Percentiles rank a stretch among this genome's conserved stretches.
These are phyloP conservation scores for Pleurotus eryngii DNA, from an alignment of 768 basidiomycete genomes.

Conservation along the genomic window DNA sequence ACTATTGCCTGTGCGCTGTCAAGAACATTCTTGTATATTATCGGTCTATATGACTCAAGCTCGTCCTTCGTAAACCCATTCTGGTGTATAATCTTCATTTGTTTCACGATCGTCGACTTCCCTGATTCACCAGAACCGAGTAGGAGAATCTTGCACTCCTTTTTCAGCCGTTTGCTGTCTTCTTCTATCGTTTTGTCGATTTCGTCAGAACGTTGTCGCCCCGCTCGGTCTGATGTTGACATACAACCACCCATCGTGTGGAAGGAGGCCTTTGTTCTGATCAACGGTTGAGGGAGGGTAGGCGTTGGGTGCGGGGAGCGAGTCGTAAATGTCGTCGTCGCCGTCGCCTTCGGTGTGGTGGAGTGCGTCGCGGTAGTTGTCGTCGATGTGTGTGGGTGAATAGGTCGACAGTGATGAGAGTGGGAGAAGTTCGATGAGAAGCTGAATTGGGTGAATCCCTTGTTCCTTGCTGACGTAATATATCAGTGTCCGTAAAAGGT, in stretches of 20 bases:
- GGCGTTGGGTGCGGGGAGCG: too few species aligned
- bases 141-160: conserved; percentile 90
- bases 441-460: too few species aligned
- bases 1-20: conserved; percentile 88
- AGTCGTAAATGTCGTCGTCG: too few species aligned
- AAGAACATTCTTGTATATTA: conserved; percentile 83
- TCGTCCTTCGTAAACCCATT: conserved; percentile 82
- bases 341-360: too few species aligned
- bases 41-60: conserved; percentile 69
- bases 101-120: conserved; percentile 95
- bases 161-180: conserved; percentile 75
- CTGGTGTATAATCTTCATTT: conserved; percentile 99
- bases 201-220: conserved; percentile 60
- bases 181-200: conserved; percentile 88
- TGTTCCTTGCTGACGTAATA: too few species aligned
- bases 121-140: conserved; percentile 96
- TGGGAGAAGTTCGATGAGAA: too few species aligned
- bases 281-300: too few species aligned
- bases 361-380: too few species aligned
- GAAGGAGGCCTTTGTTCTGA: too few species aligned
- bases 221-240: conserved; percentile 53
- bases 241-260: conserved; percentile 65
- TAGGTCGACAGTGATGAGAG: too few species aligned
- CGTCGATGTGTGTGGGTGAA: neutral
- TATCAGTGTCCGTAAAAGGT: too few species aligned